These are phyloP conservation scores for Plasmodium gaboni DNA, from an alignment of 169 alveolate species.

Conservation along the genomic window DNA sequence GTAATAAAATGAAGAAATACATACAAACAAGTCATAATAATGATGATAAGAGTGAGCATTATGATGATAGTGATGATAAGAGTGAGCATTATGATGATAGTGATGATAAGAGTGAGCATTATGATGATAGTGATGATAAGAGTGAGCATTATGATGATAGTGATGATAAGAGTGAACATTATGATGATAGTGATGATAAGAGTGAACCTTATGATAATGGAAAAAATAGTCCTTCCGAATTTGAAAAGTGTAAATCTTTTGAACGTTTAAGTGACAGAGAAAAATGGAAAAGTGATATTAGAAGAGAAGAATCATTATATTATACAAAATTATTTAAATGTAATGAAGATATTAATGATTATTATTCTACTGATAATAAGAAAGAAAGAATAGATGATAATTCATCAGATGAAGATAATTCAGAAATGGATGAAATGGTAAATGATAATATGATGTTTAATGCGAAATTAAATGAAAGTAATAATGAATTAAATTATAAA, in stretches of 20 bases:
- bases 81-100: neutral
- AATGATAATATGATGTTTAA: neutral
- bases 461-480: neutral
- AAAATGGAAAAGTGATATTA: constrained; percentile 67
- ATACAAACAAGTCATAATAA: neutral
- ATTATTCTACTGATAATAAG: constrained; percentile 6
- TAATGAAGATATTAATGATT: constrained; percentile 60
- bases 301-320: constrained; percentile 63
- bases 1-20: neutral
- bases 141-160: too few species aligned
- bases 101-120: too few species aligned
- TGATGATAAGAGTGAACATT: neutral
- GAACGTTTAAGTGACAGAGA: constrained; percentile 26
- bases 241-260: neutral
- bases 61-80: neutral
- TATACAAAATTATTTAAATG: constrained; percentile 50
- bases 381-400: neutral
- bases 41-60: neutral
- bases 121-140: neutral
- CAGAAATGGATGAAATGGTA: neutral
- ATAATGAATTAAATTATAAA: neutral
- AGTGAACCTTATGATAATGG: neutral
- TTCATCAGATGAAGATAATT: neutral
- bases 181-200: neutral
- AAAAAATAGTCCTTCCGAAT: neutral